Percentiles rank a stretch among this genome's conserved stretches.
phyloP scores from a whole-genome alignment of 2,329 filamentous ascomycete genomes.

The Colletotrichum brevisporum region DNA sequence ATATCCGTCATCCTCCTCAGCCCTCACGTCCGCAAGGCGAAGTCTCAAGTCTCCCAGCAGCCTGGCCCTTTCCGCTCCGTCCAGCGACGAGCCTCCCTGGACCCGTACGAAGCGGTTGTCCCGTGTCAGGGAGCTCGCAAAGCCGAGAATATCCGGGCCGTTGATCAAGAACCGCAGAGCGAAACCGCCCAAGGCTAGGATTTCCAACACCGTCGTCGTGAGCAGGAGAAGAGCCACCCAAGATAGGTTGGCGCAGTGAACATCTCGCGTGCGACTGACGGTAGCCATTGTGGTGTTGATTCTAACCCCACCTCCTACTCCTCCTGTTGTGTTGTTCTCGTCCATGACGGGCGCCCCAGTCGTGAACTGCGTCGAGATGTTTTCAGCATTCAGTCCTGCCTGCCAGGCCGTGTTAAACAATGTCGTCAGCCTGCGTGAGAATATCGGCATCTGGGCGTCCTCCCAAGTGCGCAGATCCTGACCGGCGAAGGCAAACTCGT shows the following conservation, averaged over 20 bases:
- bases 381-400: neutral
- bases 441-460: neutral
- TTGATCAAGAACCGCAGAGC: constrained; percentile 16
- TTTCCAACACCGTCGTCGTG: constrained; percentile 14
- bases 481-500: neutral
- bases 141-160: constrained; percentile 24
- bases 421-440: neutral
- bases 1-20: constrained; percentile 8
- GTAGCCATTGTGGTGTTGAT: neutral
- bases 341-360: neutral
- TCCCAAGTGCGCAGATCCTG: neutral
- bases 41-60: constrained; percentile 7
- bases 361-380: neutral
- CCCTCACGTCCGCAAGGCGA: constrained; percentile 21
- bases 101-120: constrained; percentile 21
- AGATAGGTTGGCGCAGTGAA: constrained; percentile 13
- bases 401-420: constrained; percentile 5
- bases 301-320: neutral
- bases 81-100: constrained; percentile 1
- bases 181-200: constrained; percentile 10
- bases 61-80: constrained; percentile 17
- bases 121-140: constrained; percentile 21
- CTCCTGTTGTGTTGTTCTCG: neutral
- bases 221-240: constrained; percentile 20
- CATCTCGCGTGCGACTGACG: neutral